Base-by-base conservation (phyloP, 306 rosid genomes). In the Vachellia collinsii region DNA sequence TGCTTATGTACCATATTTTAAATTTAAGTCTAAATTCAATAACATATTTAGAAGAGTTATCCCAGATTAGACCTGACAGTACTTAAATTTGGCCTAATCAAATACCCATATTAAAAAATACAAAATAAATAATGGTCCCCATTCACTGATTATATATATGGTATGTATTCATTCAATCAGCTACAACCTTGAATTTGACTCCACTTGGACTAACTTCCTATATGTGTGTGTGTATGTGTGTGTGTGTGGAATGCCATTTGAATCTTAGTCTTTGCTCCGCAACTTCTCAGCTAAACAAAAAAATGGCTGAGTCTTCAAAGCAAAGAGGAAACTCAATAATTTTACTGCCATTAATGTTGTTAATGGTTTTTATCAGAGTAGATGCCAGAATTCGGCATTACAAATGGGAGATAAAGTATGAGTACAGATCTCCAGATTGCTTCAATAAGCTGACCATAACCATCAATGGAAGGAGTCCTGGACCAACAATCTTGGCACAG, bases 381-480 rank as follows among this genome's bases (percentile, higher is more conserved):
- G 90, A 86, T 46, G 88, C 81, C 0, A 87, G 51, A 72, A 64
- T 74, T 50, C 78, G 86, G 70, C 69, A 62, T 61, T 84, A 85
- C 74, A 80, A 77, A 77, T 89, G 91, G 91, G 88, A 89, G 58
- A 87, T 78, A 0, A 87, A 77, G 80, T 83, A 82, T 20, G 86
- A 83, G 64, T 80, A 80, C 72, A 89, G 70, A 65, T 87, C 89
- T 47, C 89, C 89, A 1, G 93, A 89, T 44, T 89, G 93, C 80
- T 89, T 77, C 34, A 87, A 79, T 76, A 87, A 89, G 74, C 69
- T 82, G 14, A 83, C 72, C 2, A 74, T 86, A 9, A 89, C 89
- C 61, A 76, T 82, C 13, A 87, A 87, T 80, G 93, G 91, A 4
- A 50, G 67, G 80, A 62, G 82, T 77, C 93, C 91, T 1, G 93